A percentile compares a stretch with the other conserved stretches of the same genome.
Evolutionary conservation across 495 filamentous ascomycete genomes (phyloP).

Genomic region (Penicillium cosmopolitanum): DNA sequence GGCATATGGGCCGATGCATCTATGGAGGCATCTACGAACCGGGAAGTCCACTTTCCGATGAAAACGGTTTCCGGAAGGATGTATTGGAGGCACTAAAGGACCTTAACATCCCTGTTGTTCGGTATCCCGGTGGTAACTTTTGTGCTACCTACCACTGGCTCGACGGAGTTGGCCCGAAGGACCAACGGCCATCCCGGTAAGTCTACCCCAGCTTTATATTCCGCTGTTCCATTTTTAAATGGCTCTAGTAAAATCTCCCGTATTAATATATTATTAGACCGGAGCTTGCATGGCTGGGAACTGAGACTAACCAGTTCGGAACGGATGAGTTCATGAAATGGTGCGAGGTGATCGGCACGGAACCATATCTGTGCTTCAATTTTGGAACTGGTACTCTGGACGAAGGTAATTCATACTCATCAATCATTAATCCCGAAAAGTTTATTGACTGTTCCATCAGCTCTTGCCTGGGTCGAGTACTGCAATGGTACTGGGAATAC

Average conservation of each 20-base stretch:
- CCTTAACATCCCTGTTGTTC: constrained; percentile 71
- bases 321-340: constrained; percentile 85
- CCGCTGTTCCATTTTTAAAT: neutral
- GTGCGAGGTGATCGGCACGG: constrained; percentile 67
- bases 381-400: constrained; percentile 75
- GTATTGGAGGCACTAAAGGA: constrained; percentile 71
- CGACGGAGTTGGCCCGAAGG: constrained; percentile 74
- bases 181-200: constrained; percentile 61
- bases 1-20: constrained; percentile 83
- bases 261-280: constrained; percentile 45
- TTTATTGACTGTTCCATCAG: constrained; percentile 27
- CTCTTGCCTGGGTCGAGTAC: constrained; percentile 79
- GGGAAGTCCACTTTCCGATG: constrained; percentile 67
- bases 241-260: no score
- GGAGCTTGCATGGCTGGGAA: constrained; percentile 75
- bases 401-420: constrained; percentile 51
- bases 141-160: constrained; percentile 83
- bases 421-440: neutral
- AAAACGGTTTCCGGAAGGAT: constrained; percentile 75
- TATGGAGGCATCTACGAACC: constrained; percentile 86
- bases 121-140: constrained; percentile 83
- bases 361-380: constrained; percentile 78
- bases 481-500: constrained; percentile 75
- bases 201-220: constrained; percentile 1
- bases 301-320: constrained; percentile 76